Evolutionary conservation across 1,284 basidiomycete species (phyloP).

Genomic region (Leccinum proximum): DNA sequence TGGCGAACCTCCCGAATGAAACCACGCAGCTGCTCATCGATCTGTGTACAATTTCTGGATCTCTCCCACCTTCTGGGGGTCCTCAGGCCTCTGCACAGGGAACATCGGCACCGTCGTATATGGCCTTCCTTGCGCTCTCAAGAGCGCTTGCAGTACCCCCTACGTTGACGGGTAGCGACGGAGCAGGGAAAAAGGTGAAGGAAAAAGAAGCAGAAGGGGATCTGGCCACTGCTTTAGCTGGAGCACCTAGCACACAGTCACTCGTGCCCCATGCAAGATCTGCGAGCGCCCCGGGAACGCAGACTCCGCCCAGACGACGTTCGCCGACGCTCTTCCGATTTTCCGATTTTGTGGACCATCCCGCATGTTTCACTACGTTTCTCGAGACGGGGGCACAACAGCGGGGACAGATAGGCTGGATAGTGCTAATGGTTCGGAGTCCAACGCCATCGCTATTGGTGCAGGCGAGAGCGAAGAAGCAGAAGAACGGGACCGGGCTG

Average conservation of each 20-base stretch:
- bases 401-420: constrained; percentile 59
- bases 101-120: constrained; percentile 54
- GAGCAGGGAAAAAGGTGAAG: constrained; percentile 29
- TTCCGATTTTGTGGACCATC: constrained; percentile 93
- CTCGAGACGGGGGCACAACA: constrained; percentile 83
- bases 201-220: constrained; percentile 21
- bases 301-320: constrained; percentile 50
- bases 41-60: constrained; percentile 75
- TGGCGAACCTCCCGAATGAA: constrained; percentile 77
- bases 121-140: constrained; percentile 77
- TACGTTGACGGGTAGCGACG: constrained; percentile 33
- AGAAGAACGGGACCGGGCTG: too few relatives aligned
- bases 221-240: constrained; percentile 9
- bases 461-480: too few relatives aligned
- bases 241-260: constrained; percentile 30
- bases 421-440: too few relatives aligned
- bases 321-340: constrained; percentile 91
- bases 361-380: constrained; percentile 57
- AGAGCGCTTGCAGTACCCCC: constrained; percentile 43
- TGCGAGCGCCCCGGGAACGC: constrained; percentile 19
- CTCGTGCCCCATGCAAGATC: constrained; percentile 8
- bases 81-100: constrained; percentile 25
- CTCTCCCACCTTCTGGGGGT: constrained; percentile 33
- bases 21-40: constrained; percentile 93
- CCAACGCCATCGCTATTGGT: too few relatives aligned